phyloP scores from a whole-genome alignment of 2,329 filamentous ascomycete genomes.

The Arthroderma uncinatum region DNA sequence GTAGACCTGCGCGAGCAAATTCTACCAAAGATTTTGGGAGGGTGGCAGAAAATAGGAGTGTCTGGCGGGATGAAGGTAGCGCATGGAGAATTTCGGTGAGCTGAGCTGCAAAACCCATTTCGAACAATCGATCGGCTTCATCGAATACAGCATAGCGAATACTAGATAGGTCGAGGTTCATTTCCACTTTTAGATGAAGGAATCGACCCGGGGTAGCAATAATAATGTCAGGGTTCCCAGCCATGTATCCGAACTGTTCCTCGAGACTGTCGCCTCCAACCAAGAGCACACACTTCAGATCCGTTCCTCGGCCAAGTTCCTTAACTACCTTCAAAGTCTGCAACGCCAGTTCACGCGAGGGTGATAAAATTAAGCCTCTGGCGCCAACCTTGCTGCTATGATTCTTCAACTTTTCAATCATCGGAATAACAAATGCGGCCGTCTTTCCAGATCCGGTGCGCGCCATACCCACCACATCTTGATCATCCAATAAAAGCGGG shows the following conservation, averaged over 20 bases:
- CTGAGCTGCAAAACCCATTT: constrained; percentile 96
- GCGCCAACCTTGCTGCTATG: constrained; percentile 82
- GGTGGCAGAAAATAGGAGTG: constrained; percentile 87
- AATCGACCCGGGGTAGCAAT: constrained; percentile 96
- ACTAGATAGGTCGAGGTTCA: constrained; percentile 81
- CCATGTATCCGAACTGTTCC: constrained; percentile 88
- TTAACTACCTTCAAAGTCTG: constrained; percentile 96
- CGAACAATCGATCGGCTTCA: constrained; percentile 91
- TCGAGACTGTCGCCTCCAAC: constrained; percentile 93
- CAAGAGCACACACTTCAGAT: constrained; percentile 77
- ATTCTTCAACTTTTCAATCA: constrained; percentile 85
- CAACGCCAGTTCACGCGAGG: constrained; percentile 83
- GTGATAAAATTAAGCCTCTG: constrained; percentile 77
- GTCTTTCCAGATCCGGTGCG: constrained; percentile 98
- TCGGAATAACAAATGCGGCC: constrained; percentile 92
- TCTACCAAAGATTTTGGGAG: constrained; percentile 89
- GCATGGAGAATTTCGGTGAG: constrained; percentile 86
- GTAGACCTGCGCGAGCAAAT: constrained; percentile 83
- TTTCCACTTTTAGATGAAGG: constrained; percentile 92
- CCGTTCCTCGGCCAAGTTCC: constrained; percentile 80
- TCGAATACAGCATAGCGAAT: constrained; percentile 94
- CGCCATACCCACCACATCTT: constrained; percentile 98
- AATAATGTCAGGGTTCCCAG: constrained; percentile 88
- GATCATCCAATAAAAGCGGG: constrained; percentile 73
- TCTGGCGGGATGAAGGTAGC: constrained; percentile 73